A percentile compares a stretch with the other conserved stretches of the same genome.
Evolutionary conservation across 2,329 filamentous ascomycete genomes (phyloP).

Genomic region (Pezicula carpinea): DNA sequence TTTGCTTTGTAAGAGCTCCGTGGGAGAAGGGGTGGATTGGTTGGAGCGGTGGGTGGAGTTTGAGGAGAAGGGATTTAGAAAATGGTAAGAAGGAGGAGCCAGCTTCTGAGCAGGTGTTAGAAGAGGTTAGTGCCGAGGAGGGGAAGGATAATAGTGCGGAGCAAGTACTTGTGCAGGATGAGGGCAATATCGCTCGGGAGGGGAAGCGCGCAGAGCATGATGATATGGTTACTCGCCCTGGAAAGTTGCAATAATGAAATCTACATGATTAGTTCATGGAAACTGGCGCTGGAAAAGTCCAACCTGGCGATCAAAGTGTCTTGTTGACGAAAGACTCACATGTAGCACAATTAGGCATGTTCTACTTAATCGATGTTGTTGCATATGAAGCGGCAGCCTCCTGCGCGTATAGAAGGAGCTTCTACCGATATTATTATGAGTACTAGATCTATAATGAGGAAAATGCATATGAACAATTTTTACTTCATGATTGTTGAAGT

Average conservation of each 20-base stretch:
- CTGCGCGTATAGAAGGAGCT: no score
- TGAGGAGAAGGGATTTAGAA: constrained; percentile 29
- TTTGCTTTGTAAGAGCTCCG: constrained; percentile 46
- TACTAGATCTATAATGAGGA: no score
- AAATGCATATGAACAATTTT: no score
- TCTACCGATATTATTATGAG: no score
- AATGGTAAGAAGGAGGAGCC: constrained; percentile 5
- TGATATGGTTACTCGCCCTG: background rate
- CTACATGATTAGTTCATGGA: no score
- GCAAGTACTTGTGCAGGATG: background rate
- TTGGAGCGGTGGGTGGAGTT: constrained; percentile 52
- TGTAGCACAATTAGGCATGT: no score
- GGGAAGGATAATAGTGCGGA: background rate
- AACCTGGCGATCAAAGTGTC: no score
- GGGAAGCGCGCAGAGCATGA: background rate
- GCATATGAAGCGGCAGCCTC: no score
- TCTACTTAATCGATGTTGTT: no score
- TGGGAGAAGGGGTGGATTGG: constrained; percentile 55
- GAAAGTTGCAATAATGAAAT: background rate
- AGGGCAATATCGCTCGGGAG: background rate
- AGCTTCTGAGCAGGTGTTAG: constrained; percentile 13
- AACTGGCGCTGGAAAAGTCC: no score
- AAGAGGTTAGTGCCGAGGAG: constrained; percentile 11
- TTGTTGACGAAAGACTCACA: no score
- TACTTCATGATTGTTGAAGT: no score